Evolutionary conservation across 2,329 filamentous ascomycete species (phyloP).

Genomic region (Atkinsonella texensis): DNA sequence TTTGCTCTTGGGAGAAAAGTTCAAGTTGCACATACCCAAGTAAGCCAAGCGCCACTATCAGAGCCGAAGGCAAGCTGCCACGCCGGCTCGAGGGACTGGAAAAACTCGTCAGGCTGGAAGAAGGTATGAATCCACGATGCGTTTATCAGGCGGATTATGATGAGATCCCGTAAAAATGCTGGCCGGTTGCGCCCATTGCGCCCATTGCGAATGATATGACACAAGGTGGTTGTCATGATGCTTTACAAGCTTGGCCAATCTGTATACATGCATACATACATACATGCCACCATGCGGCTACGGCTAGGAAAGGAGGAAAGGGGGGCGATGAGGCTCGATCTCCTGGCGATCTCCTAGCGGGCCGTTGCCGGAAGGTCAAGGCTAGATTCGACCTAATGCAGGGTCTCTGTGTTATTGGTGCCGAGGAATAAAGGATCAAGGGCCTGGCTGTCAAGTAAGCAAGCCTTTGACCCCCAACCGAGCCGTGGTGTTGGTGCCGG

Average conservation of each 20-base stretch:
- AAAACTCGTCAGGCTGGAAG: constrained; percentile 98
- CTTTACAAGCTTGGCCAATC: constrained; percentile 1
- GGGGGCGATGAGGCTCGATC: not conserved
- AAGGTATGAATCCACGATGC: constrained; percentile 72
- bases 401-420: not conserved
- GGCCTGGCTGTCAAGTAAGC: no score
- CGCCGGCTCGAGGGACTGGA: constrained; percentile 87
- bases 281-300: not conserved
- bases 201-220: constrained; percentile 8
- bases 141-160: constrained; percentile 70
- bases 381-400: not conserved
- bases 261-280: not conserved
- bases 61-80: constrained; percentile 78
- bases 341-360: no score
- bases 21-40: constrained; percentile 57
- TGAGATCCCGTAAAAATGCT: constrained; percentile 23
- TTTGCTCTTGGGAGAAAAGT: not conserved
- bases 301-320: not conserved
- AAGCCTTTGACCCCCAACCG: no score
- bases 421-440: no score
- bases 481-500: no score
- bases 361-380: not conserved
- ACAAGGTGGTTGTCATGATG: constrained; percentile 12
- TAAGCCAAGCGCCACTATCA: constrained; percentile 75
- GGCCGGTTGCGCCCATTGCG: constrained; percentile 9